These are phyloP conservation scores for Globisporangium parvum DNA, from an alignment of 352 stramenopile genomes.

Conservation along the genomic window DNA sequence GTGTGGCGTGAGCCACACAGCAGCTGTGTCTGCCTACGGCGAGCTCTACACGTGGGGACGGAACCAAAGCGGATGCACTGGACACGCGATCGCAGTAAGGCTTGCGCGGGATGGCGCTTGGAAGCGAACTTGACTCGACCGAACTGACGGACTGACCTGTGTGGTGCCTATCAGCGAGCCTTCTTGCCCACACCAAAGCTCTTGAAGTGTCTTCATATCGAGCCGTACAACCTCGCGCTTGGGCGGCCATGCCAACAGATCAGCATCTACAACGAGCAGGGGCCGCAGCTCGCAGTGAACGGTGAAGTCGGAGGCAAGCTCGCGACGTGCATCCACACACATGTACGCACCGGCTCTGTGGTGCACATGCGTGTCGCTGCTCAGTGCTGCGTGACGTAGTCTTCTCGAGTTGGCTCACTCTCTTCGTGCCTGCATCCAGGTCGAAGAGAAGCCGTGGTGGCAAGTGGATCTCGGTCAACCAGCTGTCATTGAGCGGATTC, in stretches of 20 bases:
- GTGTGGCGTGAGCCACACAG: slow-evolving; percentile 87
- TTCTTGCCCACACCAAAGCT: slow-evolving; percentile 79
- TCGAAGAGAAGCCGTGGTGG: slow-evolving; percentile 92
- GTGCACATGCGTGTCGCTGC: no score
- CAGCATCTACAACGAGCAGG: slow-evolving; percentile 88
- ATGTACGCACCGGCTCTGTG: slow-evolving; percentile 16
- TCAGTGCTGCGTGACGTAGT: not conserved
- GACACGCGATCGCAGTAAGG: slow-evolving; percentile 35
- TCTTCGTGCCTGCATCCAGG: slow-evolving; percentile 17
- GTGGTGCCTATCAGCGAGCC: slow-evolving; percentile 17
- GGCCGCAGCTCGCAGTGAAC: slow-evolving; percentile 77
- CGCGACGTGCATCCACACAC: slow-evolving; percentile 82
- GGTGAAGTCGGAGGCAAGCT: slow-evolving; percentile 65
- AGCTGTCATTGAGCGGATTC: slow-evolving; percentile 72
- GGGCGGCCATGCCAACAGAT: slow-evolving; percentile 75
- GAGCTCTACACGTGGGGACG: slow-evolving; percentile 92
- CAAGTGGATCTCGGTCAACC: slow-evolving; percentile 88
- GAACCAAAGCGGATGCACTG: slow-evolving; percentile 88
- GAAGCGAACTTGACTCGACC: not conserved
- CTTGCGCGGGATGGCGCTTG: not conserved
- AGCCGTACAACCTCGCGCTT: slow-evolving; percentile 87
- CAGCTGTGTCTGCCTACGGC: slow-evolving; percentile 80
- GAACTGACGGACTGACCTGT: not conserved
- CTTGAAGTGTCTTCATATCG: slow-evolving; percentile 75
- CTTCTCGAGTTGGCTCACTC: no score